Conservation (phyloP, 257 asterid species). For the Solanum bukasovii region DNA sequence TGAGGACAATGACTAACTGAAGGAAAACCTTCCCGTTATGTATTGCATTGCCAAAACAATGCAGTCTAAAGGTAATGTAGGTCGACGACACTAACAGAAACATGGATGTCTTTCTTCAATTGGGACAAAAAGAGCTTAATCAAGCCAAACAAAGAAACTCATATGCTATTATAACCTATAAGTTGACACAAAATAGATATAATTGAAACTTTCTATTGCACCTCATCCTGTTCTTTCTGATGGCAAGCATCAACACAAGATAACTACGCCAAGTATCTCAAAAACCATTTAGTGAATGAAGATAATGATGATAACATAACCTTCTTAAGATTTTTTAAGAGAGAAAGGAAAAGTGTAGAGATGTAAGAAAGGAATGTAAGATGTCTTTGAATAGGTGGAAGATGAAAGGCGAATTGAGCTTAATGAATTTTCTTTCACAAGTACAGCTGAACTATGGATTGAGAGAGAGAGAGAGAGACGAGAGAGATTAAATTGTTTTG, state of each 20-base stretch:
- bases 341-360: background rate
- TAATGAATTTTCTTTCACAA: background rate
- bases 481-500: background rate
- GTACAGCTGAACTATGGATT: background rate
- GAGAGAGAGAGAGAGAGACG: background rate
- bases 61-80: background rate
- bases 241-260: background rate
- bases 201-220: background rate
- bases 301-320: background rate
- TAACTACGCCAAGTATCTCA: background rate
- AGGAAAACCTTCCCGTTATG: background rate
- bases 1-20: background rate
- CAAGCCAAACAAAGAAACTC: background rate
- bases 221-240: background rate
- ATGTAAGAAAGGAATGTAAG: background rate
- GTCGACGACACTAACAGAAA: background rate
- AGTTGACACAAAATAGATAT: background rate
- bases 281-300: background rate
- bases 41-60: background rate
- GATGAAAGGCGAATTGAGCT: background rate
- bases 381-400: background rate
- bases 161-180: background rate
- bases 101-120: background rate
- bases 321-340: background rate
- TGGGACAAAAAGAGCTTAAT: background rate